Conservation (phyloP, 345 rosid genomes). For the Gossypium australe region DNA sequence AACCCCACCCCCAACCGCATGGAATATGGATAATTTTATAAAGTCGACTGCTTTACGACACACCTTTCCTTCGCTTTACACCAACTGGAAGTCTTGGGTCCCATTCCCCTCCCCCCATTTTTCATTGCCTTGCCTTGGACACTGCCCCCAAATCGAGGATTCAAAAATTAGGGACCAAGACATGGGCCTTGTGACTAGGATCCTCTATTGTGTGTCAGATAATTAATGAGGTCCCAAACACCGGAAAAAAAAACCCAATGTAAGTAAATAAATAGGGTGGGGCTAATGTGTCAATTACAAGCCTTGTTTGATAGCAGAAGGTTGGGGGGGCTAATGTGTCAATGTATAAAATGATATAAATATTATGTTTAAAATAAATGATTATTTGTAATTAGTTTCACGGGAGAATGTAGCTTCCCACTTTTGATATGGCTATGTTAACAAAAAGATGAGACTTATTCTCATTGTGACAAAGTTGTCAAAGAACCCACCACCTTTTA, state of each 20-base stretch:
- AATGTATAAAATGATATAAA: too few relatives aligned
- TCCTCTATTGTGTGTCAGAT: conserved; percentile 18
- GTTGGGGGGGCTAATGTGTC: neutral
- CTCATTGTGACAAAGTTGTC: conserved; percentile 9
- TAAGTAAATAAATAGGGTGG: neutral
- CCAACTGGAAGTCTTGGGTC: conserved; percentile 18
- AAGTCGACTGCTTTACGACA: conserved; percentile 24
- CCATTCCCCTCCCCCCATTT: neutral
- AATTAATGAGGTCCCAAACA: neutral
- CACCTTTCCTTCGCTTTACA: conserved; percentile 23
- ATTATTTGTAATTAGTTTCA: too few relatives aligned
- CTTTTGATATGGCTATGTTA: conserved; percentile 8
- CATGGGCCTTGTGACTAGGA: conserved; percentile 30
- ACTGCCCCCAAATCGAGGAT: neutral
- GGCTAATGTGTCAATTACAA: neutral
- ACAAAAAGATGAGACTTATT: conserved; percentile 11
- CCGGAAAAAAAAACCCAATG: neutral
- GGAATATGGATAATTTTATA: conserved; percentile 20
- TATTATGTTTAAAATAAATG: too few relatives aligned
- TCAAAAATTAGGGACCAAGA: conserved; percentile 24
- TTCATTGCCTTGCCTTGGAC: conserved; percentile 4
- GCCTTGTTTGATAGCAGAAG: conserved; percentile 11
- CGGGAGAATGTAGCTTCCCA: too few relatives aligned
- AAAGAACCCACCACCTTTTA: conserved; percentile 10
- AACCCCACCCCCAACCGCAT: conserved; percentile 20